These are phyloP conservation scores for Podospora didyma DNA, from an alignment of 495 filamentous ascomycete genomes.

Conservation along the genomic window DNA sequence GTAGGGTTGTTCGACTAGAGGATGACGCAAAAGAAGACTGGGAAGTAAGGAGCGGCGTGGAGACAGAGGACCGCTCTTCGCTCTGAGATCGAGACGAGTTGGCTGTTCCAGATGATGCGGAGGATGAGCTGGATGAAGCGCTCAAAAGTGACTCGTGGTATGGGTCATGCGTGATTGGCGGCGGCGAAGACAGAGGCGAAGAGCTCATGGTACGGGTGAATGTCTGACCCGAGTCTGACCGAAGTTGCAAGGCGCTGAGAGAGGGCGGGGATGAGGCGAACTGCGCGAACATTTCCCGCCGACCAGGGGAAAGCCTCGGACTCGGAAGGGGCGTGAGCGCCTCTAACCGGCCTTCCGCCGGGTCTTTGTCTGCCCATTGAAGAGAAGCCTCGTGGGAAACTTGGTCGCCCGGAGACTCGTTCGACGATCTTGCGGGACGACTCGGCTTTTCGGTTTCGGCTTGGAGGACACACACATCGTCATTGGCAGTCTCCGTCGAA, in stretches of 20 bases:
- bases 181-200: slow-evolving; percentile 45
- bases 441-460: neutral
- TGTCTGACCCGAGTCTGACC: neutral
- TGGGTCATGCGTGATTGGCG: slow-evolving; percentile 39
- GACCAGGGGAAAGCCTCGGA: slow-evolving; percentile 2
- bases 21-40: slow-evolving; percentile 33
- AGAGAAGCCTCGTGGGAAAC: neutral
- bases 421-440: no score
- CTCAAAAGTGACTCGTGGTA: slow-evolving; percentile 28
- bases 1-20: slow-evolving; percentile 29
- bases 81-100: slow-evolving; percentile 32
- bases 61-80: slow-evolving; percentile 35
- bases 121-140: slow-evolving; percentile 25
- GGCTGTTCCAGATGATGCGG: slow-evolving; percentile 15
- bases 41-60: slow-evolving; percentile 36
- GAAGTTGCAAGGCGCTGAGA: slow-evolving; percentile 8
- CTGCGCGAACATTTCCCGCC: neutral
- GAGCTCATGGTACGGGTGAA: slow-evolving; percentile 24
- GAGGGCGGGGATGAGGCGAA: slow-evolving; percentile 21
- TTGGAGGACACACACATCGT: neutral
- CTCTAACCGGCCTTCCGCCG: neutral
- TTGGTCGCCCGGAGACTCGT: neutral
- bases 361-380: neutral
- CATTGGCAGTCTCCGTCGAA: neutral
- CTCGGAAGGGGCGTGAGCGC: slow-evolving; percentile 12